Evolutionary conservation across 352 stramenopile genomes (phyloP), one percentile per base, ranked within the genome.

Genomic region (Aphanomyces stellatus): DNA sequence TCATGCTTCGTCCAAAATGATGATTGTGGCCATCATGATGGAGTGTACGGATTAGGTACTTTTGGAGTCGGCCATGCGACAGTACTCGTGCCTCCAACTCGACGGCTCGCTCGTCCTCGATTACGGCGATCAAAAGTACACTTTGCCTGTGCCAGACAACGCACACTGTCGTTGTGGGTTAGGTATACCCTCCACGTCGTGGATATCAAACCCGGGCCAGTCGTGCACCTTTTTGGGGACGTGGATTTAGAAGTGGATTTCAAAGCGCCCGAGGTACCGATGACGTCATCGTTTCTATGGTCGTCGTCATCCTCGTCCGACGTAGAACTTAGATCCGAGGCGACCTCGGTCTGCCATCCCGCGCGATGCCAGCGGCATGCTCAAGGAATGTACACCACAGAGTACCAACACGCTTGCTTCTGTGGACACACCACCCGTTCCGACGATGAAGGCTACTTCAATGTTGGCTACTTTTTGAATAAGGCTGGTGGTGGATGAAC

Each of bases 241-340:
- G 79, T 89, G n/a, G 81, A 89, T 31, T 51, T 89, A 27, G 76
- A 85, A 55, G 75, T 79, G 46, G 73, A 88, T 31, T 87, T 88
- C 37, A 80, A 74, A 49, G 62, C 61, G 1, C 80, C 80, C 15
- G 66, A 78, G 19, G 66, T 75, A 62, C 30, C 11, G 15, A 4
- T 28, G 46, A 13, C 46, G 1, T 53, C 17, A 28, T 22, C 46
- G 37, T 17, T 43, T 17, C 8, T 17, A 43, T 43, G 37, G 8
- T 8, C 37, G 37, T 53, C 2, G 37, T 11, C 13, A 19, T 46
- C 37, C n/a, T 19, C 13, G 13, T 46, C n/a, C 1, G 37, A 11
- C 13, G 13, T 46, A 46, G 37, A 46, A 46, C 13, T n/a, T 19
- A 19, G 37, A 46, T 46, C 37, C 37, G 4, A 59, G 57, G 25